Conservation (phyloP, 2,329 filamentous ascomycete species). For the Phialophora macrospora region DNA sequence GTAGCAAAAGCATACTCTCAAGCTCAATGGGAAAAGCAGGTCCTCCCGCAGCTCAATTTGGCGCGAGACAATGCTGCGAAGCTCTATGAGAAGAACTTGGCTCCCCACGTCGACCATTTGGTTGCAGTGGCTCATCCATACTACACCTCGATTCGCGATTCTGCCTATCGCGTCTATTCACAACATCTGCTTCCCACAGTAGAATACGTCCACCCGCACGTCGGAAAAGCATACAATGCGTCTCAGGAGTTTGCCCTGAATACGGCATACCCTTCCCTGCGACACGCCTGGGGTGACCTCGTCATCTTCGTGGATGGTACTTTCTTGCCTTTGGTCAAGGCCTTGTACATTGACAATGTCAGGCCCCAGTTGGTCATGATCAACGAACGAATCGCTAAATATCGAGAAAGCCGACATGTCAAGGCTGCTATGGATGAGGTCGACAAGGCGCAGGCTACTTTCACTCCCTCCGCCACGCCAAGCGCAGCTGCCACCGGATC, state of each 20-base stretch:
- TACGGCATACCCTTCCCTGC: constrained; percentile 73
- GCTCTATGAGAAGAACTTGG: constrained; percentile 73
- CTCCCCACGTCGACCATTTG: constrained; percentile 72
- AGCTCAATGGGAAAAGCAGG: constrained; percentile 76
- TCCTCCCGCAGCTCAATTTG: constrained; percentile 74
- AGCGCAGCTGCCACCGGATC: constrained; percentile 16
- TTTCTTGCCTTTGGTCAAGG: constrained; percentile 79
- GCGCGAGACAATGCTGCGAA: constrained; percentile 65
- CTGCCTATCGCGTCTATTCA: constrained; percentile 70
- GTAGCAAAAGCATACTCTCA: constrained; percentile 69
- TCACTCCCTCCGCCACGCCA: constrained; percentile 33
- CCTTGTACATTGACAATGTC: constrained; percentile 87
- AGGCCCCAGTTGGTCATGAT: constrained; percentile 95
- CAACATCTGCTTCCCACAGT: constrained; percentile 77
- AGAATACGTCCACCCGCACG: constrained; percentile 73
- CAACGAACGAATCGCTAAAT: constrained; percentile 77
- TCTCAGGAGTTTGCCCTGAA: constrained; percentile 70
- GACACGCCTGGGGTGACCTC: constrained; percentile 71
- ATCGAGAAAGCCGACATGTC: constrained; percentile 64
- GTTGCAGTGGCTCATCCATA: constrained; percentile 69
- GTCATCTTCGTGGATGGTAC: constrained; percentile 74
- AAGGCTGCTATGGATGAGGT: constrained; percentile 63
- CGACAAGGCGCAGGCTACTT: constrained; percentile 49
- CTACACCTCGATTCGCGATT: constrained; percentile 68
- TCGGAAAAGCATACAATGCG: constrained; percentile 68